Base-by-base conservation (phyloP, 352 stramenopile species). In the Achlya hypogyna region DNA sequence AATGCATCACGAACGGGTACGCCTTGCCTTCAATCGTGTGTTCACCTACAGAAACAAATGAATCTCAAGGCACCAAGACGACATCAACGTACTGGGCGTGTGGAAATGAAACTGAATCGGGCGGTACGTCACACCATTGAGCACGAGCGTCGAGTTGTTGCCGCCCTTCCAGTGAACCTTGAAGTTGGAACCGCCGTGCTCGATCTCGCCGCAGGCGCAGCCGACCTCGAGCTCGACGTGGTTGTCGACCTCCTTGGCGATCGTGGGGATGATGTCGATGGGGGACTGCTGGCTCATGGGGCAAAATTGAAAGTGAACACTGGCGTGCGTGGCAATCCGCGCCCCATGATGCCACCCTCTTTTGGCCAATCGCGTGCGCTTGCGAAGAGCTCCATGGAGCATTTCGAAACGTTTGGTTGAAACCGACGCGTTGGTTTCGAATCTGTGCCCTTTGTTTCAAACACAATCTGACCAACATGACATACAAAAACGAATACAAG, bases 61-160 rank as follows among this genome's bases (percentile, higher is more conserved):
- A 31, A 72, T 27, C n/a, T 63, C 23, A 51, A 23, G 53, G 40
- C 42, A 47, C 20, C 8, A 56, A 18, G 4, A 20, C 45, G 4
- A 31, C 12, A 25, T 25, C 23, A 23, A 79, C 78, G 69, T 79
- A 84, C 79, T 87, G 2, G 80, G 80, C 5, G 77, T 75, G 66
- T 88, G 80, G 70, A 88, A 62, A 62, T 87, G 78, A 70, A 87
- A 87, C 62, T 87, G 78, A 45, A 87, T 72, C 40, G 78, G 77
- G 63, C 74, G 75, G 73, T 75, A 87, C 27, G 75, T 73, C 62
- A 81, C 82, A 71, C 75, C 75, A 23, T 79, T 64, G 65, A 87
- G 75, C 42, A 47, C 71, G 58, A 87, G 62, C 47, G 69, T 60
- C 51, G 83, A 84, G 51, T 76, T 69, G 32, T 73, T 58, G 43